Base-by-base conservation (phyloP, 805 yeast genomes). In the Candida orba region DNA sequence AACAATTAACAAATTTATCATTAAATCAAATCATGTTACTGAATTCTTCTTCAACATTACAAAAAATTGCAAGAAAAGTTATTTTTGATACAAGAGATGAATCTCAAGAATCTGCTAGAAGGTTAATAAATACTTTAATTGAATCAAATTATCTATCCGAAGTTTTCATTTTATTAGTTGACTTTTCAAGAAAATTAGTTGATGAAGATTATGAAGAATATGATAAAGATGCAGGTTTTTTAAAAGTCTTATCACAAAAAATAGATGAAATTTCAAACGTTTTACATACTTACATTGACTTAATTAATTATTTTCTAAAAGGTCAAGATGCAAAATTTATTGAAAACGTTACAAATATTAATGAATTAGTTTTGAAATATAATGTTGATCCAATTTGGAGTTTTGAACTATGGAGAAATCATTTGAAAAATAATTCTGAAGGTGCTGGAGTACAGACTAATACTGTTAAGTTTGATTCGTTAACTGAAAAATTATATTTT, bases 401-500 rank as follows among this genome's bases (percentile, higher is more conserved):
- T 0, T 87, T 86, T 63, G 86, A 81, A 48, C 56, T 87, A 2
- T 88, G 95, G 95, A 72, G 96, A 57, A 57, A 54, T 40, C 49
- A 64, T 56, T 47, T 70, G 55, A 46, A 69, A 60, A 59, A 50
- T 10, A 30, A 36, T 49, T 36, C 27, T 22, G 34, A 43, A 4
- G 58, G 51, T 23, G 44, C 57, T 25, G 57, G 45, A 2, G 29
- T 31, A 6, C 56, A 49, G 30, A 25, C 30, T 24, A 10, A 22
- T 34, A 27, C 9, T 18, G 48, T 59, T 17, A 54, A 62, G 31
- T 62, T 62, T 41, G 30, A 46, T 0, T 31, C 50, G 8, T 40
- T 79, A 3, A 53, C 67, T 3, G 56, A 62, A 13, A 69, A 66
- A 0, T 63, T 87, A 25, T 85, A 72, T 53, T 63, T 68, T 3